Conservation (phyloP, 2,329 filamentous ascomycete species). For the Penicillium sp. region DNA sequence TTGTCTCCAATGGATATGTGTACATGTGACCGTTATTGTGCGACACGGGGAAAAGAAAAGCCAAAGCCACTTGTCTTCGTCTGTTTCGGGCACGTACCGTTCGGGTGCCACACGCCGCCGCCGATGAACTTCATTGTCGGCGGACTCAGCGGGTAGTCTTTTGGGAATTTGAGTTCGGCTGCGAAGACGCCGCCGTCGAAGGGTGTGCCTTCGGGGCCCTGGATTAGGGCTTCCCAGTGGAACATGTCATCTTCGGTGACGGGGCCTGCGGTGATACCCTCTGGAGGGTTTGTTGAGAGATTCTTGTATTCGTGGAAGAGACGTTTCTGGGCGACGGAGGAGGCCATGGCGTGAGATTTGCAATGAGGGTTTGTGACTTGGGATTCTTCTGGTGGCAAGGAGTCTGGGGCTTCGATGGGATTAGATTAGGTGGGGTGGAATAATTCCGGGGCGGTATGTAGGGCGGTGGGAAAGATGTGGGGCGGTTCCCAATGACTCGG, state of each 20-base stretch:
- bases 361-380: not conserved
- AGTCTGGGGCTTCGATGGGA: not conserved
- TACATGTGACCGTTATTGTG: not conserved
- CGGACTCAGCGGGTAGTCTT: conserved; percentile 93
- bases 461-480: not conserved
- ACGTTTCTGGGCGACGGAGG: conserved; percentile 62
- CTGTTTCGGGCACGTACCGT: conserved; percentile 58
- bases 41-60: not conserved
- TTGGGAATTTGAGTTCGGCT: conserved; percentile 89
- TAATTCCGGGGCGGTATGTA: conserved; percentile 13
- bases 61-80: too few relatives aligned
- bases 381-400: not conserved
- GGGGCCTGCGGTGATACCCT: conserved; percentile 93
- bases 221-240: conserved; percentile 92
- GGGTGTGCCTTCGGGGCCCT: conserved; percentile 90
- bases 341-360: conserved; percentile 38
- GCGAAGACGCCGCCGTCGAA: conserved; percentile 96
- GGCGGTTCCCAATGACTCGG: not conserved
- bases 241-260: conserved; percentile 93
- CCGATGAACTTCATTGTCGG: conserved; percentile 94
- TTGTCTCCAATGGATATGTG: not conserved
- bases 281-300: conserved; percentile 90
- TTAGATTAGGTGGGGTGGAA: conserved; percentile 4
- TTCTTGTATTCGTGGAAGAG: conserved; percentile 95
- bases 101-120: conserved; percentile 87